Base-by-base conservation (phyloP, 495 filamentous ascomycete genomes). In the Aspergillus asperescens region DNA sequence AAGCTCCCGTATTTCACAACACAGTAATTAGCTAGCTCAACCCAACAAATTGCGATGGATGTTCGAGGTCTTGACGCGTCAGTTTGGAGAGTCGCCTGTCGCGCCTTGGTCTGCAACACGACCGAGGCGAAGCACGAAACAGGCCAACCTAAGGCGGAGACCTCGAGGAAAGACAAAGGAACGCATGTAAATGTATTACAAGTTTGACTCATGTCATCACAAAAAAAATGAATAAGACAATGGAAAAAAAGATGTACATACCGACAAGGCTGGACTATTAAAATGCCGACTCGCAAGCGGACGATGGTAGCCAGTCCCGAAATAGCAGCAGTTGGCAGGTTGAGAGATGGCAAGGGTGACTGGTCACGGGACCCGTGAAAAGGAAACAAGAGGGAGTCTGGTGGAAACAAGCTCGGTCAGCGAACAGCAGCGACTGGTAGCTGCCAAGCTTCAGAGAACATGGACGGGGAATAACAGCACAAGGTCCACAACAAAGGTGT, bases 181-280 rank as follows among this genome's bases (percentile, higher is more conserved):
- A 39, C 16, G 0, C 45, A 28, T 24, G 27, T 47, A 42, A 40
- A 50, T 38, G 27, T 42, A 47, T 38, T 35, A 44, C 32, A 50
- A 54, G 29, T 55, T 31, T 48, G 13, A 9, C 10, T 12, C 18
- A 28, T 42, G 12, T 24, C n/a, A 9, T 32, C 25, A 40, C 28
- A 52, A 5, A 38, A 59, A 46, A 44, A 42, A 46, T 32, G 32
- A 40, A 13, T 43, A 49, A 23, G 31, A 48, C 54, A 41, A 59
- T n/a, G n/a, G n/a, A n/a, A 3, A 27, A 40, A 48, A 55, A 50
- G 40, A 60, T 57, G 50, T 68, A 76, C 73, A 68, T 76, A 76
- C 73, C 70, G 71, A 76, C 67, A 69, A 74, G 69, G 69, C 62
- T 74, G 70, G 70, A 68, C 60, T 59, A 68, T 63, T 67, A 66